Evolutionary conservation across 176 grass and related monocot genomes (phyloP).

Genomic region (Carex cristatella): DNA sequence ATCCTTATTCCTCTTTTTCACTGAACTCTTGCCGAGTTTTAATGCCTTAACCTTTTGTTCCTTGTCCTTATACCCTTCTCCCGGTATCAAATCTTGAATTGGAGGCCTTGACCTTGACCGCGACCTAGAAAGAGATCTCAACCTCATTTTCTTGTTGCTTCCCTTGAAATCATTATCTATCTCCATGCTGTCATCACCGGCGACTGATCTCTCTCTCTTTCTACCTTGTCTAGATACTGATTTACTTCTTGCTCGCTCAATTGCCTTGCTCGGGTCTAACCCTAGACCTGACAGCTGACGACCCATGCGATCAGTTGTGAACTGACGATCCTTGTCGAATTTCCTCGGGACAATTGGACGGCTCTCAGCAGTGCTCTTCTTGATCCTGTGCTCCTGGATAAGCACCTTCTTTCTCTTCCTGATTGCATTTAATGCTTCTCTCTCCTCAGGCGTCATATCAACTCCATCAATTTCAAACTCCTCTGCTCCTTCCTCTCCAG

Average conservation of each 20-base stretch:
- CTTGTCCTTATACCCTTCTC: constrained; percentile 62
- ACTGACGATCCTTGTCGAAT: constrained; percentile 44
- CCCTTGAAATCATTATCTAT: constrained; percentile 21
- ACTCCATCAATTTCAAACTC: constrained; percentile 38
- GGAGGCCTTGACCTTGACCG: constrained; percentile 31
- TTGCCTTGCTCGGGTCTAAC: constrained; percentile 31
- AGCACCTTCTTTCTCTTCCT: constrained; percentile 39
- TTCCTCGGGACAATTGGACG: constrained; percentile 47
- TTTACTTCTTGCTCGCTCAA: constrained; percentile 27
- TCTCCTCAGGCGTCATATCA: constrained; percentile 27
- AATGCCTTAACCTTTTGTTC: constrained; percentile 60
- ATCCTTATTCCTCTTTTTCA: constrained; percentile 66
- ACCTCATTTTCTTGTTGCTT: constrained; percentile 27
- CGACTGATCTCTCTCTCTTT: constrained; percentile 39
- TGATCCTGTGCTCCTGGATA: constrained; percentile 43
- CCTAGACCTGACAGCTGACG: constrained; percentile 36
- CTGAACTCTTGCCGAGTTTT: constrained; percentile 40
- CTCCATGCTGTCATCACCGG: constrained; percentile 35
- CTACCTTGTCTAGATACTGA: constrained; percentile 21
- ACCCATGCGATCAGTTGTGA: constrained; percentile 42
- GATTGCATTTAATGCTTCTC: constrained; percentile 29
- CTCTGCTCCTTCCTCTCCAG: constrained; percentile 17
- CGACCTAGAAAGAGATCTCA: constrained; percentile 35
- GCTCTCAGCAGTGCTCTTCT: constrained; percentile 48
- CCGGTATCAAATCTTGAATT: constrained; percentile 30